A percentile compares a stretch with the other conserved stretches of the same genome.
Conservation (phyloP, 2,329 filamentous ascomycete species). For the Septoria petroselini region DNA sequence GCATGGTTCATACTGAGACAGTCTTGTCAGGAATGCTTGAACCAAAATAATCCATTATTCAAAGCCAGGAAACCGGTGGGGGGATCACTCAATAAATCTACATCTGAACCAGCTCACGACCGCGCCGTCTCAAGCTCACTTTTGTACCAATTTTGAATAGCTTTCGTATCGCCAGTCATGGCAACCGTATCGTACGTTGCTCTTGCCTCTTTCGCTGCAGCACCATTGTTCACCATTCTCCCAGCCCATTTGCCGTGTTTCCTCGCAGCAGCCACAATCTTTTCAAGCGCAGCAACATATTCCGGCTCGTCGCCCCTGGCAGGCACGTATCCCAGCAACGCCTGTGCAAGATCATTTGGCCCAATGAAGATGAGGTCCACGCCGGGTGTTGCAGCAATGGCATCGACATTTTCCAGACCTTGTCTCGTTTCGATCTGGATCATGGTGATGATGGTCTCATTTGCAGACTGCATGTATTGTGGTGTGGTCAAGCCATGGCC, state of each 20-base stretch:
- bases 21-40: too few species aligned
- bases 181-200: conserved; percentile 53
- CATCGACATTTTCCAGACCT: conserved; percentile 42
- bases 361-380: conserved; percentile 51
- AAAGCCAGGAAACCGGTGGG: too few species aligned
- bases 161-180: conserved; percentile 25
- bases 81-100: too few species aligned
- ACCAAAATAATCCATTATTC: too few species aligned
- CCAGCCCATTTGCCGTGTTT: conserved; percentile 65
- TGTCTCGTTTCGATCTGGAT: conserved; percentile 47
- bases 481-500: conserved; percentile 50
- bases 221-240: conserved; percentile 49
- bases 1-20: too few species aligned
- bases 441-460: conserved; percentile 51
- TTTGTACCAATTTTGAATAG: conserved; percentile 33
- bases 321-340: conserved; percentile 51
- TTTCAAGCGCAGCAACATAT: conserved; percentile 49
- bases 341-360: conserved; percentile 55
- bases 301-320: conserved; percentile 44
- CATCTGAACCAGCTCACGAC: neutral
- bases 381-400: conserved; percentile 51
- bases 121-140: conserved; percentile 1
- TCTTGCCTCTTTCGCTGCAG: conserved; percentile 47
- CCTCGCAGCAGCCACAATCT: conserved; percentile 55
- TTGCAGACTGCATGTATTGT: conserved; percentile 53